Evolutionary conservation across 176 grass and related monocot species (phyloP), one percentile per base, ranked within the genome.

Genomic region (Carex littledalei): DNA sequence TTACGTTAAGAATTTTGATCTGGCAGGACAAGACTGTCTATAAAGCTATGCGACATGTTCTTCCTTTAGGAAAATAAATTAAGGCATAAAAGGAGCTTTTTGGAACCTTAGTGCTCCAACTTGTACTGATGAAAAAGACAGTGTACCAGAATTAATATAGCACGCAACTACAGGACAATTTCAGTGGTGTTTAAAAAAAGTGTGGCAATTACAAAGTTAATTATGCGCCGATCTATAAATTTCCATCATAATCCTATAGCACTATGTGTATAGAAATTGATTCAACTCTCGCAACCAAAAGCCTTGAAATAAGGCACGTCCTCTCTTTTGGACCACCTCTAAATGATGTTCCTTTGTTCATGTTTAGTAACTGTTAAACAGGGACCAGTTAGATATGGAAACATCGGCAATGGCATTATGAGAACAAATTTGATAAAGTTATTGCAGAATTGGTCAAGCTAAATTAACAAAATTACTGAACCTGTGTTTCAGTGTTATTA

Each of bases 21-120:
- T 78, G 13, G 52, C 24, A 9, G 14, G 71, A 55, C 29, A 78
- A 32, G 74, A 78, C 52, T 43, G 31, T 78, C 50, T 45, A 82
- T 49, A 45, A 82, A 83, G 61, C 60, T 69, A 83, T 12, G 37
- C 26, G 50, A 29, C 74, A 56, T 69, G 12, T 68, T 83, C 55
- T 68, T n/a, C 41, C 37, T 78, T 57, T 78, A 56, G 74, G 52
- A 78, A 78, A 3, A 50, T 56, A 15, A 45, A 83, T 16, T 32
- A 83, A 52, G 81, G 41, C 22, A 55, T 34, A 83, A 69, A 83
- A 83, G 81, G 39, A 31, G 81, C 81, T 69, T 83, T 83, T 55
- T 83, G 81, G 37, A 69, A 83, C 45, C 14, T 18, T 83, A 83
- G 61, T 83, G 81, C 63, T 55, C 45, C 81, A 82, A 83, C 10